phyloP scores from a whole-genome alignment of 768 basidiomycete species.

The Suillus placidus region DNA sequence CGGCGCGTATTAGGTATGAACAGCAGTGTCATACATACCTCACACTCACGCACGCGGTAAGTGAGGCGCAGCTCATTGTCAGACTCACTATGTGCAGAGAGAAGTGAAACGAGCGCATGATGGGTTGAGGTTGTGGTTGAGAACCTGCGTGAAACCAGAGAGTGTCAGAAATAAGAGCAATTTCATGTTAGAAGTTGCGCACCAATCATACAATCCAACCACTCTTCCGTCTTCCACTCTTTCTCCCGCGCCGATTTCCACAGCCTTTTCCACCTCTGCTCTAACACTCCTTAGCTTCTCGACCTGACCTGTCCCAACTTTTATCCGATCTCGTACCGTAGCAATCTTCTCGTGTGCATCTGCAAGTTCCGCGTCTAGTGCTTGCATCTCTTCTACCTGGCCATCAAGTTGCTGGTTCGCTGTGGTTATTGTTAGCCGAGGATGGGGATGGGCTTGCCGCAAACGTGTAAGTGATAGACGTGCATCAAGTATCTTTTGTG shows the following conservation, averaged over 20 bases:
- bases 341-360: constrained; percentile 51
- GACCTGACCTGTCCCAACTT: constrained; percentile 53
- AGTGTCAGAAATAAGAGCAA: not conserved
- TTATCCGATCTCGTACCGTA: constrained; percentile 62
- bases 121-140: constrained; percentile 69
- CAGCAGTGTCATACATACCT: constrained; percentile 57
- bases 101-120: constrained; percentile 59
- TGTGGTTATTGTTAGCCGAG: constrained; percentile 74
- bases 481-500: constrained; percentile 81
- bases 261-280: constrained; percentile 68
- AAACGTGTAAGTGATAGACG: constrained; percentile 79
- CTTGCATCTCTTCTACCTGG: constrained; percentile 81
- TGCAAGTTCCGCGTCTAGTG: constrained; percentile 67
- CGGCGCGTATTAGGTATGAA: constrained; percentile 72
- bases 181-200: constrained; percentile 21
- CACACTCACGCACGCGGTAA: constrained; percentile 52
- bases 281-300: constrained; percentile 62
- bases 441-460: constrained; percentile 77
- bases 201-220: constrained; percentile 73
- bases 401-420: constrained; percentile 74
- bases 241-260: constrained; percentile 55
- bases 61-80: constrained; percentile 79
- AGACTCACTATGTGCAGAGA: constrained; percentile 58
- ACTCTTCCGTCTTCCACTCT: constrained; percentile 65
- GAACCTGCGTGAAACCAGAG: constrained; percentile 51